Base-by-base conservation (phyloP, 1,284 basidiomycete genomes). In the Rhodotorula mucilaginosa region DNA sequence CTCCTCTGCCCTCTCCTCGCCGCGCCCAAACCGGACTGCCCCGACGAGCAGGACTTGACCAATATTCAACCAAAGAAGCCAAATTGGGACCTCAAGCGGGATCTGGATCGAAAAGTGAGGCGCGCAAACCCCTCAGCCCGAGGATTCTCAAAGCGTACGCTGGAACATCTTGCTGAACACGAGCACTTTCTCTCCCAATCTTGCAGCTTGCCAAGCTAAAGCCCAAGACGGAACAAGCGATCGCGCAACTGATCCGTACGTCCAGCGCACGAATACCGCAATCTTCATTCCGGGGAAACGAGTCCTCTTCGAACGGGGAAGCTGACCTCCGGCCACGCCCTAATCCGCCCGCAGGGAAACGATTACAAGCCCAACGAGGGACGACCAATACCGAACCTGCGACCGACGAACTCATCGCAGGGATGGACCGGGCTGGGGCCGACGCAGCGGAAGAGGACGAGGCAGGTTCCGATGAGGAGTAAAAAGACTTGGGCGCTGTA, bases 31-130 rank as follows among this genome's bases (percentile, higher is more conserved):
- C 19, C 12, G 19, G 18, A 51, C 16, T n/a, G 51, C 49, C 39
- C n/a, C 26, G 2, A 21, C n/a, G 8, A 47, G 23, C 80, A 97
- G 93, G 93, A 98, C 79, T 85, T 98, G 39, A 91, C 93, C 80
- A 98, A 97, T 80, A 97, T 99, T 76, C 95, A 95, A 39, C 96
- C 96, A 2, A 96, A 95, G 84, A 86, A 93, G 62, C 88, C 91
- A 16, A 98, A 98, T 81, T 98, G 96, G 95, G 96, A 98, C 82
- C 84, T 99, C 75, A 97, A 96, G 81, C 88, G 95, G 61, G 93
- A 97, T 79, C 88, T 95, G 82, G 91, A 93, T 68, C 92, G 90
- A 82, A 91, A 74, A 59, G 73, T 74, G 49, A 58, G 69, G 5
- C n/a, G 2, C 3, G 39, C 10, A 44, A 44, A 44, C 39, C 39